Evolutionary conservation across 2,329 filamentous ascomycete genomes (phyloP), one percentile per base, ranked within the genome.

Genomic region (Corinectria fuckeliana): DNA sequence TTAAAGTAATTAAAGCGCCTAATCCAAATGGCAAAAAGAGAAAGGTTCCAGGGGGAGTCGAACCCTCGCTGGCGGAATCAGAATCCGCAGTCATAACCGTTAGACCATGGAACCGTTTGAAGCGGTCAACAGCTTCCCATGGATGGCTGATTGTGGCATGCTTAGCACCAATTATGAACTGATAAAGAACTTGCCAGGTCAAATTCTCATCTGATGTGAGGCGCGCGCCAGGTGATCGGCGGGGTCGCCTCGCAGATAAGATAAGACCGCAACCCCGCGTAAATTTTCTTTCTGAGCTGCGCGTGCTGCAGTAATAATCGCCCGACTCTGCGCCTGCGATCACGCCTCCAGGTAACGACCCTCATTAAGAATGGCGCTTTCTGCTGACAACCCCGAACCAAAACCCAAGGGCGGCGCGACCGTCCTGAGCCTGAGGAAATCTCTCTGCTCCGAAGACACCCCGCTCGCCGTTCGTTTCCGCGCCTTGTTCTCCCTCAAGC

Each of bases 401-500:
- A 47, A 58, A 34, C 45, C 25, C 20, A 74, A 71, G 68, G 56
- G 68, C 44, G 71, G 65, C 30, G 50, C 78, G 10, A 88, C 86
- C 44, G 83, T 92, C 67, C 71, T 80, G 56, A 80, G 83, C 58
- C 84, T 96, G 51, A 89, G 92, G 72, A 85, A 90, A 71, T 91
- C 89, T 60, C 87, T 99, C 60, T 89, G 85, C 70, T 90, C 91
- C 48, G 95, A 98, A 80, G 79, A 85, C 13, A 90, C 91, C 62
- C 88, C 93, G 44, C 90, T 99, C 54, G 90, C 93, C 36, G 84
- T 92, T 64, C 92, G 95, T 64, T 99, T 98, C 80, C 92, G 95
- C 70, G 94, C 95, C 41, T 91, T 99, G 69, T 99, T 99, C 82
- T 97, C 94, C 16, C 88, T 99, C 61, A 99, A 99, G 81, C 91